Evolutionary conservation across 345 rosid genomes (phyloP), one percentile per base, ranked within the genome.

Genomic region (Rhizophora apiculata): DNA sequence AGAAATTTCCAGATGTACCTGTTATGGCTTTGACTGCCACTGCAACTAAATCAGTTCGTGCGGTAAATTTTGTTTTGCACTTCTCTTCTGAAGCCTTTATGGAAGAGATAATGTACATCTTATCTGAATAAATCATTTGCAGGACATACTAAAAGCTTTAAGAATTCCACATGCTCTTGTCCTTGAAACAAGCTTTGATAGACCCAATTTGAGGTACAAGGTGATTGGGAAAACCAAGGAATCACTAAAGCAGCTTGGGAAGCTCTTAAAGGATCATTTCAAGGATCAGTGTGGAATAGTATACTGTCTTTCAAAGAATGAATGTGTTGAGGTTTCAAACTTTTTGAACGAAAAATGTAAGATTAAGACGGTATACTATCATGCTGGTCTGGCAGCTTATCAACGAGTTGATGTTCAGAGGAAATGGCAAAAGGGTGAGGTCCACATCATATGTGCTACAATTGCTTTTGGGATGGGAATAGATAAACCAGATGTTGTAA

Each of bases 391-490:
- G 71, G 85, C 89, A 8, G 83, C 89, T 68, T 73, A 75, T 69
- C 93, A 92, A 71, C 87, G 98, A 82, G 82, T 88, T 58, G 78
- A 80, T 69, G 89, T 85, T 66, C 96, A 86, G 85, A 85, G 82
- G 79, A 94, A 87, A 81, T 94, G 98, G 98, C 89, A 87, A 53
- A 68, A 77, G 20, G 96, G 96, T 64, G 92, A 88, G 69, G 93
- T 82, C 80, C 92, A 85, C 29, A 83, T 92, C 65, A 91, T 91
- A 26, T 89, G 97, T 70, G 98, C 97, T 57, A 85, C 89, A 51
- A 94, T 94, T 46, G 97, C 97, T 62, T 94, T 94, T 69, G 98
- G 97, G 72, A 94, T 94, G 98, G 97, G 98, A 74, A 91, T 94
- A 65, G 97, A 91, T 87, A 89, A 91, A 85, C 85, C 96, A 58